Percentiles rank a stretch among this genome's conserved stretches.
These are phyloP conservation scores for Termitomyces sp. DNA, from an alignment of 768 basidiomycete species.

Conservation along the genomic window DNA sequence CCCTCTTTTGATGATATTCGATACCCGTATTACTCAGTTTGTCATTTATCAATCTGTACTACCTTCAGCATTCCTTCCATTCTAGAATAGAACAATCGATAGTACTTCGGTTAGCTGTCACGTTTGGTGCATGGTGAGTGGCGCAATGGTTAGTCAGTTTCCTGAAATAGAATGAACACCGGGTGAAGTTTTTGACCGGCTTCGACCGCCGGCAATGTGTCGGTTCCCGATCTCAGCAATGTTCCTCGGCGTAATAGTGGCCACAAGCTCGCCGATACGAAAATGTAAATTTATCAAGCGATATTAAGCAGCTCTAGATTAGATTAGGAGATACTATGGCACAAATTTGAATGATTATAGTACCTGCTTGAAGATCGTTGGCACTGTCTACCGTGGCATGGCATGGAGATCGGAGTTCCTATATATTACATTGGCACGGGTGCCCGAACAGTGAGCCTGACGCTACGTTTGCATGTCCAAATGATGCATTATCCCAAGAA, in stretches of 20 bases:
- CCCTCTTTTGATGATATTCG: conserved; percentile 8
- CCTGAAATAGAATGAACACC: conserved; percentile 7
- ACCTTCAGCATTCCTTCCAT: conserved; percentile 16
- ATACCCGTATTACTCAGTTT: conserved; percentile 19
- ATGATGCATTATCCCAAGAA: conserved; percentile 4
- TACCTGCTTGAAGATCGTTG: conserved; percentile 4
- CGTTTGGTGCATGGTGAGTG: conserved; percentile 4
- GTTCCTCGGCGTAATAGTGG: conserved; percentile 7
- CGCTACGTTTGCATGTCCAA: conserved; percentile 7
- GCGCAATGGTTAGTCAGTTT: conserved; percentile 10
- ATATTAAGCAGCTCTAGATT: conserved; percentile 6
- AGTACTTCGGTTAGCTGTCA: conserved; percentile 3
- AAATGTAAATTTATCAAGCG: conserved; percentile 1
- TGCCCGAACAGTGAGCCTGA: background rate
- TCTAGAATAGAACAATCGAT: conserved; percentile 12
- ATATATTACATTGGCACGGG: conserved; percentile 5
- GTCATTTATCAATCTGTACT: conserved; percentile 24
- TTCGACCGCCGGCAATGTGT: conserved; percentile 12
- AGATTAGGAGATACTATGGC: conserved; percentile 8
- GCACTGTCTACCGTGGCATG: background rate
- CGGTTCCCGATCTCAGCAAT: conserved; percentile 1
- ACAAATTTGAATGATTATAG: conserved; percentile 2
- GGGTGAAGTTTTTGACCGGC: conserved; percentile 2
- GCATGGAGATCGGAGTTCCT: conserved; percentile 7
- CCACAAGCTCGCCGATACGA: conserved; percentile 3